Evolutionary conservation across 176 grass and related monocot species (phyloP).

Genomic region (Hordeum marinum): DNA sequence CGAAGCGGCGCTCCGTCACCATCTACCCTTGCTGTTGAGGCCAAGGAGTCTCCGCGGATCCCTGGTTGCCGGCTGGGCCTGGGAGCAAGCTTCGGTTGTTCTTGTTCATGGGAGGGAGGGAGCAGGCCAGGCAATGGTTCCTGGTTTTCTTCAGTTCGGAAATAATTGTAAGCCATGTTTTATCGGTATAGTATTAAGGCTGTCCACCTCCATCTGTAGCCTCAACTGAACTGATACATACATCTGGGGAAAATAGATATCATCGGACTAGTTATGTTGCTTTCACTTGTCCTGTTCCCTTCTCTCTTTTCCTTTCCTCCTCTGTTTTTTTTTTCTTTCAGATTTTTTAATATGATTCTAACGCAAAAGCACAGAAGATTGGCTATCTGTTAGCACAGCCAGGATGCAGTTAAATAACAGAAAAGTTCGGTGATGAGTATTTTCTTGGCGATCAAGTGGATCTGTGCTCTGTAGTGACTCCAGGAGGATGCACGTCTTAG

Average conservation of each 20-base stretch:
- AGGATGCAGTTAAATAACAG: neutral
- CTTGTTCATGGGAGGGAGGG: neutral
- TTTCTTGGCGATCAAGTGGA: neutral
- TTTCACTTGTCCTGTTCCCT: neutral
- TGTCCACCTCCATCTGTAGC: conserved; percentile 2
- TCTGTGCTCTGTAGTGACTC: conserved; percentile 7
- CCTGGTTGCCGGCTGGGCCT: no score
- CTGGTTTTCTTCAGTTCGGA: neutral
- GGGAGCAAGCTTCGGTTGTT: neutral
- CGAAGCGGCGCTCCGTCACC: conserved; percentile 33
- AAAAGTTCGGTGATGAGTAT: neutral
- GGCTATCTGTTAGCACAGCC: neutral
- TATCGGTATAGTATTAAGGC: neutral
- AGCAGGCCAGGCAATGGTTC: conserved; percentile 10
- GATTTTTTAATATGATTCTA: neutral
- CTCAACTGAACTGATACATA: neutral
- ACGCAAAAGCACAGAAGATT: neutral
- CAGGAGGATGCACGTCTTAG: neutral
- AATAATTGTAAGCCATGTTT: conserved; percentile 38
- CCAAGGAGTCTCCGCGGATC: neutral
- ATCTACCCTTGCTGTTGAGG: conserved; percentile 45
- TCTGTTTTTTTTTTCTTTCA: neutral
- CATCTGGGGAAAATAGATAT: neutral
- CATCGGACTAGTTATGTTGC: neutral
- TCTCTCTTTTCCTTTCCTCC: neutral